Evolutionary conservation across 495 filamentous ascomycete genomes (phyloP).

Genomic region (Aspergillus sparsus): DNA sequence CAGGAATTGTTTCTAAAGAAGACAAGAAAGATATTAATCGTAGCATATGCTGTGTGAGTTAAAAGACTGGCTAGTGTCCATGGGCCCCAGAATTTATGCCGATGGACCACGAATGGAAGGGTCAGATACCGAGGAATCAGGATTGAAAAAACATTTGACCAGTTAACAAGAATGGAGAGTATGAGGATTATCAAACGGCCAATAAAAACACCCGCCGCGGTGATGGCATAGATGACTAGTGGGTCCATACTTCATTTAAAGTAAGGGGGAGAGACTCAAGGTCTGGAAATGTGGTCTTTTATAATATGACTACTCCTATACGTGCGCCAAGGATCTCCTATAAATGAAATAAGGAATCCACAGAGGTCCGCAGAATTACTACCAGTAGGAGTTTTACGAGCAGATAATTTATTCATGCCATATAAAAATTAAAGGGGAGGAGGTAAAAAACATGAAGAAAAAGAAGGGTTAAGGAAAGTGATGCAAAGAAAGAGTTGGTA

Average conservation of each 20-base stretch:
- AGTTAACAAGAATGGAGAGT: conserved; percentile 14
- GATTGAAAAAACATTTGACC: conserved; percentile 17
- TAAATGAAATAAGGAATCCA: too few relatives aligned
- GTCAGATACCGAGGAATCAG: conserved; percentile 23
- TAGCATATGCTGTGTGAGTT: conserved; percentile 20
- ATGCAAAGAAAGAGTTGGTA: too few relatives aligned
- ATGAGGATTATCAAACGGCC: conserved; percentile 17
- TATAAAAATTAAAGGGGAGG: too few relatives aligned
- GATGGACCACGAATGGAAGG: conserved; percentile 22
- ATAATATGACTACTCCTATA: too few relatives aligned
- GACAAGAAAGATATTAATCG: conserved; percentile 25
- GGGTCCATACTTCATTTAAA: conserved; percentile 19
- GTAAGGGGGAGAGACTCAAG: too few relatives aligned
- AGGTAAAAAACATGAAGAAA: too few relatives aligned
- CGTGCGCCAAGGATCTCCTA: too few relatives aligned
- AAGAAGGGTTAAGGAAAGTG: too few relatives aligned
- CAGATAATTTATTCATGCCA: too few relatives aligned
- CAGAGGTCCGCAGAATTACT: too few relatives aligned
- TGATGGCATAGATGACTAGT: conserved; percentile 25
- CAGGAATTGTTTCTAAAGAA: conserved; percentile 21
- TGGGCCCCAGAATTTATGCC: conserved; percentile 23
- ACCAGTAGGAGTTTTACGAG: too few relatives aligned
- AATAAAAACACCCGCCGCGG: conserved; percentile 22
- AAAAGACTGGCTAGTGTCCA: conserved; percentile 24
- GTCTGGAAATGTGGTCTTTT: too few relatives aligned